A percentile compares a stretch with the other conserved stretches of the same genome.
These are phyloP conservation scores for Isoetes taiwanensis DNA, from an alignment of 75 land plant species.

Conservation along the genomic window DNA sequence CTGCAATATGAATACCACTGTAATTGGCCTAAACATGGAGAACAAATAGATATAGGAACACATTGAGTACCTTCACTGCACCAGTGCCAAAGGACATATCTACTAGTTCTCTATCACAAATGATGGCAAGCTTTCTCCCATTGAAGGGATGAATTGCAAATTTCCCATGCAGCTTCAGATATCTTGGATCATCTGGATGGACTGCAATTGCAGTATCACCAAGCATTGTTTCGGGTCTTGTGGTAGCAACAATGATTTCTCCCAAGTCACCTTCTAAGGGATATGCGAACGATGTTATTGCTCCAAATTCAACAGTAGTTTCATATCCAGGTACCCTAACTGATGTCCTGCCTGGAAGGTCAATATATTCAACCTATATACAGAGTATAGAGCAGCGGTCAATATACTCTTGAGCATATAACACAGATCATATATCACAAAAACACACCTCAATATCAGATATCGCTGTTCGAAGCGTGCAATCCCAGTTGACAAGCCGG, in stretches of 20 bases:
- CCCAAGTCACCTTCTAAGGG: slow-evolving; percentile 63
- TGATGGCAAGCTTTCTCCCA: slow-evolving; percentile 71
- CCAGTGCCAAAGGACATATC: slow-evolving; percentile 93
- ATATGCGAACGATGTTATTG: slow-evolving; percentile 88
- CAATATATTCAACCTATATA: slow-evolving; percentile 86
- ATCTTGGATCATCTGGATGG: slow-evolving; percentile 75
- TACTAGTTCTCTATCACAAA: slow-evolving; percentile 75
- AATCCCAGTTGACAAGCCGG: slow-evolving; percentile 96
- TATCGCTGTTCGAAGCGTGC: slow-evolving; percentile 74
- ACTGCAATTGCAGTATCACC: slow-evolving; percentile 95
- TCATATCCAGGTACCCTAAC: slow-evolving; percentile 82
- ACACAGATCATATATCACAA: no score
- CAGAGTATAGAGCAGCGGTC: no score
- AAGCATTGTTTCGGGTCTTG: slow-evolving; percentile 94
- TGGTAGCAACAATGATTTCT: slow-evolving; percentile 91
- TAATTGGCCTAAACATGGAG: no score
- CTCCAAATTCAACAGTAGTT: slow-evolving; percentile 78
- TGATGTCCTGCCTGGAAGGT: slow-evolving; percentile 55
- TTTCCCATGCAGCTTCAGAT: slow-evolving; percentile 75
- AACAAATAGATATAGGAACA: no score
- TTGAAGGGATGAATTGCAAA: slow-evolving; percentile 85
- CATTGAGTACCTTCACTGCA: slow-evolving; percentile 99
- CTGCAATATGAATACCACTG: slow-evolving; percentile 41
- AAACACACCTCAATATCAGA: slow-evolving; percentile 90
- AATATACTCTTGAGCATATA: no score